Conservation (phyloP, 1,284 basidiomycete species). For the Phellopilus nigrolimitatus region DNA sequence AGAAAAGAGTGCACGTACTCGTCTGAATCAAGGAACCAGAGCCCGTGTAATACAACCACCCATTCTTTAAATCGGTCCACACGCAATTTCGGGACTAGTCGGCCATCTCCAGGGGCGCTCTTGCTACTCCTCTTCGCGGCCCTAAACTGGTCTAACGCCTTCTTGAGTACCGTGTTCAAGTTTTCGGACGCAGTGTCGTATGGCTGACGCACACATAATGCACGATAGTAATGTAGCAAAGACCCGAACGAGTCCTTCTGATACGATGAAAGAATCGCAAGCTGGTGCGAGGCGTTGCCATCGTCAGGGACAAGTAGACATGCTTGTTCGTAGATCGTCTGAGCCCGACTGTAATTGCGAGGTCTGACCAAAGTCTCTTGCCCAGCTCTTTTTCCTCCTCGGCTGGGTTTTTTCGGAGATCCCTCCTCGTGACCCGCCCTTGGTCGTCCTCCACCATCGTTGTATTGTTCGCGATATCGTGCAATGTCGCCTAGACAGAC, state of each 20-base stretch:
- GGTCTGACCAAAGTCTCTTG: slow-evolving; percentile 42
- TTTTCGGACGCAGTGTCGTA: slow-evolving; percentile 90
- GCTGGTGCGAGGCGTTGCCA: slow-evolving; percentile 91
- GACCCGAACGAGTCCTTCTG: slow-evolving; percentile 78
- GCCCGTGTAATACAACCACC: slow-evolving; percentile 65
- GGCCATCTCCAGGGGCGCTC: slow-evolving; percentile 28
- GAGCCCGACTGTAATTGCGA: slow-evolving; percentile 71
- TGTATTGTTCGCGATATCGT: slow-evolving; percentile 89
- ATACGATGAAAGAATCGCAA: slow-evolving; percentile 89
- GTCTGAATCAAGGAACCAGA: slow-evolving; percentile 57
- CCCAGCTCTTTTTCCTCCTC: slow-evolving; percentile 39
- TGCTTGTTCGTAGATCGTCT: slow-evolving; percentile 82
- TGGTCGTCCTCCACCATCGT: slow-evolving; percentile 61
- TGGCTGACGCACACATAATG: slow-evolving; percentile 80
- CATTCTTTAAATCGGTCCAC: slow-evolving; percentile 67
- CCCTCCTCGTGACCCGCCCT: slow-evolving; percentile 61
- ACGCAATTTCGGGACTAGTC: slow-evolving; percentile 33
- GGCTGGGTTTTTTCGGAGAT: slow-evolving; percentile 34
- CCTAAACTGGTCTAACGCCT: slow-evolving; percentile 59
- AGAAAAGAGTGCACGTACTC: slow-evolving; percentile 43
- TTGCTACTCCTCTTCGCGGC: slow-evolving; percentile 38
- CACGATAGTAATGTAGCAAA: slow-evolving; percentile 86
- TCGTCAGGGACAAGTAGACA: slow-evolving; percentile 73
- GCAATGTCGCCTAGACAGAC: slow-evolving; percentile 93
- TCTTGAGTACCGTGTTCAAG: slow-evolving; percentile 66